A percentile compares a stretch with the other conserved stretches of the same genome.
phyloP scores from a whole-genome alignment of 1,284 basidiomycete species.

The Rugiboletus extremiorientalis region DNA sequence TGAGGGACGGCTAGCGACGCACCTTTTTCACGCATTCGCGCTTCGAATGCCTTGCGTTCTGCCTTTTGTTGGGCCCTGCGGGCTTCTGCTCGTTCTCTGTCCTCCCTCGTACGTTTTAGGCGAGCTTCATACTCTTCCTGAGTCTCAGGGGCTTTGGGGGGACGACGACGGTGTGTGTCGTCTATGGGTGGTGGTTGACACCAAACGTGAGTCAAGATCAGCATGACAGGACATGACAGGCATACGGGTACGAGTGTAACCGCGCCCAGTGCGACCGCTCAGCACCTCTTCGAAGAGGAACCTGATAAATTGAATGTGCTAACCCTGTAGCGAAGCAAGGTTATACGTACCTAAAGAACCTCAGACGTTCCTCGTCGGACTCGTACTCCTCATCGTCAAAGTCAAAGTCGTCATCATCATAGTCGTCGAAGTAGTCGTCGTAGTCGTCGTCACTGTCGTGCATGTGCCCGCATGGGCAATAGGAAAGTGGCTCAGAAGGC shows the following conservation, averaged over 20 bases:
- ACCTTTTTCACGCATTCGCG: conserved; percentile 33
- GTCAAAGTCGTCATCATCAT: conserved; percentile 37
- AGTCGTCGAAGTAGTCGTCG: conserved; percentile 36
- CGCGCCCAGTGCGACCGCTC: conserved; percentile 36
- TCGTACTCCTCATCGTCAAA: conserved; percentile 38
- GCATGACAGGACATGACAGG: conserved; percentile 3
- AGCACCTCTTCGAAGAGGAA: conserved; percentile 49
- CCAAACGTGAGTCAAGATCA: conserved; percentile 8
- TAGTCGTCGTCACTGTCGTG: conserved; percentile 26
- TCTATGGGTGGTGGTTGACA: conserved; percentile 14
- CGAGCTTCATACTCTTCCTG: conserved; percentile 51
- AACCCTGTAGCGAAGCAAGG: not conserved
- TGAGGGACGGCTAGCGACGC: not conserved
- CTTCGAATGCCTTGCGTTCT: conserved; percentile 50
- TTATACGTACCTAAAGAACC: conserved; percentile 42
- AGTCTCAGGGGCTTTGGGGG: conserved; percentile 38
- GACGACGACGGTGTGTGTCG: conserved; percentile 17
- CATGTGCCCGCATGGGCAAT: conserved; percentile 16
- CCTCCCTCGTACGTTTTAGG: conserved; percentile 48
- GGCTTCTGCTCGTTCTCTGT: conserved; percentile 51
- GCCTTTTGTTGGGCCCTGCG: conserved; percentile 47
- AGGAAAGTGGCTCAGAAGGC: conserved; percentile 23
- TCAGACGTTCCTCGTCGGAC: conserved; percentile 35
- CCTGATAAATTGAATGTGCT: conserved; percentile 29
- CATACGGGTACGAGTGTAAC: conserved; percentile 26